Percentiles rank a stretch among this genome's conserved stretches.
Evolutionary conservation across 305 asterid genomes (phyloP).

Genomic region (Rubia balearica): DNA sequence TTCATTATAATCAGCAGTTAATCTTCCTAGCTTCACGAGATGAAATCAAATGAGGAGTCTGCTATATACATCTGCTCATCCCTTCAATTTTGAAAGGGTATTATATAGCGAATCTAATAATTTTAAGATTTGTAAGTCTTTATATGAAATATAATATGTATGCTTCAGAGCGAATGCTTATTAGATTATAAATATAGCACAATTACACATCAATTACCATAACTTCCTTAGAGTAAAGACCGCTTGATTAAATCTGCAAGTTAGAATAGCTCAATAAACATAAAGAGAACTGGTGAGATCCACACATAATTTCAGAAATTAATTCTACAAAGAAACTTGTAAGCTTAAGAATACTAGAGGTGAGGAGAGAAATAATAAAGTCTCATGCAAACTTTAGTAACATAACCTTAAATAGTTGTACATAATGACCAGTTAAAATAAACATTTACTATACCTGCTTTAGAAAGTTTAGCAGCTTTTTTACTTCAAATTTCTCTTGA

Average conservation of each 20-base stretch:
- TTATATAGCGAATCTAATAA: background rate
- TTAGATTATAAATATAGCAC: background rate
- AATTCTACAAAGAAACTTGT: background rate
- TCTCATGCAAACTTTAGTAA: background rate
- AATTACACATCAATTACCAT: background rate
- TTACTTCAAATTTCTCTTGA: constrained; percentile 97
- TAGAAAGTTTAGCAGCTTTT: constrained; percentile 79
- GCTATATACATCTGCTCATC: background rate
- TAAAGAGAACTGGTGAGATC: background rate
- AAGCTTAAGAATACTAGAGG: background rate
- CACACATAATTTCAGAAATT: background rate
- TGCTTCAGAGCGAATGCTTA: background rate
- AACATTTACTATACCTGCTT: constrained; percentile 58
- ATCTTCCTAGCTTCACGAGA: background rate
- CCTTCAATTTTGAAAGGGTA: background rate
- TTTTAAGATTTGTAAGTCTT: background rate
- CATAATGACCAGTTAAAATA: background rate
- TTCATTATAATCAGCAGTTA: background rate
- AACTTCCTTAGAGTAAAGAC: background rate
- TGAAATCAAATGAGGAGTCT: background rate
- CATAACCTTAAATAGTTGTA: background rate
- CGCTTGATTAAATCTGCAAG: background rate
- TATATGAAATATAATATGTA: background rate
- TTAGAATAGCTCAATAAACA: background rate
- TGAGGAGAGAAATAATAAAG: background rate